Conservation (phyloP, 805 yeast species). For the Hanseniaspora lachancei region DNA sequence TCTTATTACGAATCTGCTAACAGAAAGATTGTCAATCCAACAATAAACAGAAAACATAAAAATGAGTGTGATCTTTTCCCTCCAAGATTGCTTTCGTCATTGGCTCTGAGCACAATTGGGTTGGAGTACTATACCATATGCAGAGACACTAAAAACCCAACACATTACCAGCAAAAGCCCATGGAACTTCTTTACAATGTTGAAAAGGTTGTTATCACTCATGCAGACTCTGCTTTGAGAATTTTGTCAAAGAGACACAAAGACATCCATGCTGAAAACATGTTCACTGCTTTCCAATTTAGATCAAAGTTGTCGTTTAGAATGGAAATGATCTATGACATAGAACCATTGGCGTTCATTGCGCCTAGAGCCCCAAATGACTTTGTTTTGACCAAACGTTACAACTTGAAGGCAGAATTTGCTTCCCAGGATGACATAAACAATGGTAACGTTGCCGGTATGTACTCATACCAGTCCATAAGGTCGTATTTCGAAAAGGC, state of each 20-base stretch:
- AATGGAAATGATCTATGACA: neutral
- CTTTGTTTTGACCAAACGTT: neutral
- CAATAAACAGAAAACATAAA: neutral
- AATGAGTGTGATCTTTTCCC: neutral
- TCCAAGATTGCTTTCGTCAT: neutral
- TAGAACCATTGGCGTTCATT: neutral
- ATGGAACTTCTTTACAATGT: neutral
- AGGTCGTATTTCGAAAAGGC: neutral
- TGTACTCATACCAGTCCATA: neutral
- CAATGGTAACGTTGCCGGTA: neutral
- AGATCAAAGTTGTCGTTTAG: constrained; percentile 7
- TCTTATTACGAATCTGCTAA: neutral
- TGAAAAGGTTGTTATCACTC: neutral
- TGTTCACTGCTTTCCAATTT: neutral
- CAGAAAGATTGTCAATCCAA: neutral
- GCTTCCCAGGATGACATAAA: neutral
- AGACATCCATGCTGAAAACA: neutral
- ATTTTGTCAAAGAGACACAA: neutral
- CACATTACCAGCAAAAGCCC: neutral
- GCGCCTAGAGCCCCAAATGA: neutral
- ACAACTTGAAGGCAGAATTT: neutral
- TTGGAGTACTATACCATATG: neutral
- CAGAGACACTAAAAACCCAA: neutral
- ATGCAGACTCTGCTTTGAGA: neutral
- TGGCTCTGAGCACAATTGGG: neutral